Evolutionary conservation across 352 stramenopile genomes (phyloP).

Genomic region (Globisporangium carolinianum): DNA sequence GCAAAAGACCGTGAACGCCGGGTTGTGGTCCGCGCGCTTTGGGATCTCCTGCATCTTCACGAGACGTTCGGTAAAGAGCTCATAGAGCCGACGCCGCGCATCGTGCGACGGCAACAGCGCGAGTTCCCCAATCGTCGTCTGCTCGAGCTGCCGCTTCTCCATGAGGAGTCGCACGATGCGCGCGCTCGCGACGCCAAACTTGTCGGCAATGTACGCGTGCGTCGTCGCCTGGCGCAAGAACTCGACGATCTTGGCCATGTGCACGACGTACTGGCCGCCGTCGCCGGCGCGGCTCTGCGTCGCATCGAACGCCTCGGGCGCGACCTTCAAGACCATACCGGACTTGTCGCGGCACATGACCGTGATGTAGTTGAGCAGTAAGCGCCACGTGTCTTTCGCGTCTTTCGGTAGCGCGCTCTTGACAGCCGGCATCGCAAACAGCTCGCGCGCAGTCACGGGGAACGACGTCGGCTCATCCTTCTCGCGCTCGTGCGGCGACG

Average conservation of each 20-base stretch:
- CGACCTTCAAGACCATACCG: conserved; percentile 82
- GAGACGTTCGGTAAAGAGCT: conserved; percentile 68
- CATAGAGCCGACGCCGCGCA: conserved; percentile 71
- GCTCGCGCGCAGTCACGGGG: conserved; percentile 68
- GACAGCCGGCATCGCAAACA: conserved; percentile 66
- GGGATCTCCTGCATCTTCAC: conserved; percentile 83
- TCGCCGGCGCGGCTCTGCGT: conserved; percentile 53
- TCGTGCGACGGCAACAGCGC: conserved; percentile 80
- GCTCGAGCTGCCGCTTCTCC: conserved; percentile 82
- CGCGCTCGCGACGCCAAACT: conserved; percentile 71
- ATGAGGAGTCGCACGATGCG: conserved; percentile 82
- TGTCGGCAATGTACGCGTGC: conserved; percentile 77
- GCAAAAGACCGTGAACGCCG: conserved; percentile 83
- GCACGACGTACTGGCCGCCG: conserved; percentile 83
- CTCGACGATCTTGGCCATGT: conserved; percentile 86
- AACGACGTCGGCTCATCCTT: conserved; percentile 72
- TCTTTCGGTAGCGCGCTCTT: conserved; percentile 65
- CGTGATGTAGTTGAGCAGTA: conserved; percentile 85
- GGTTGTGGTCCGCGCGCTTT: conserved; percentile 85
- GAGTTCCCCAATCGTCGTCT: conserved; percentile 81
- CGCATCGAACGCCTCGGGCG: conserved; percentile 60
- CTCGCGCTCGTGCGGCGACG: conserved; percentile 74
- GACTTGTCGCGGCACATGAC: conserved; percentile 88
- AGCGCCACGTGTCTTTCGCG: conserved; percentile 73
- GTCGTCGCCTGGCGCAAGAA: conserved; percentile 74